phyloP scores from a whole-genome alignment of 768 basidiomycete genomes.

The Amanita pseudoporphyria region DNA sequence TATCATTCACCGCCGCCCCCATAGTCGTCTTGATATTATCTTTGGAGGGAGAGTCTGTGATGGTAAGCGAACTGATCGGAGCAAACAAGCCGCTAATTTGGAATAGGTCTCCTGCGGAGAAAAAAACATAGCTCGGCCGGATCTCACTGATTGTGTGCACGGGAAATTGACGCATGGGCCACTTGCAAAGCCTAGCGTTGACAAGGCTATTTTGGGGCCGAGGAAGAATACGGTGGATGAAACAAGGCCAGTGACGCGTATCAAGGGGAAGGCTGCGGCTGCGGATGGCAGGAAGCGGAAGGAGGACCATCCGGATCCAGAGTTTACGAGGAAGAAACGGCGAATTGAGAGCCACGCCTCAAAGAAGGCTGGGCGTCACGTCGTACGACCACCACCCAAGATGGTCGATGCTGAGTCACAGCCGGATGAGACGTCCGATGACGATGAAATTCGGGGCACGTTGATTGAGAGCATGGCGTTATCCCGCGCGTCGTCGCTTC shows the following conservation, averaged over 20 bases:
- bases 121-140: neutral
- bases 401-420: neutral
- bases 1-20: conserved; percentile 21
- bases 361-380: neutral
- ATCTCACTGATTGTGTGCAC: neutral
- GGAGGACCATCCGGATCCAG: conserved; percentile 11
- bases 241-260: neutral
- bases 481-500: conserved; percentile 61
- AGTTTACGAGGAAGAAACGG: conserved; percentile 17
- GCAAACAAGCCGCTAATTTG: neutral
- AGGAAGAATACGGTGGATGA: conserved; percentile 12
- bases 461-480: conserved; percentile 62
- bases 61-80: conserved; percentile 1
- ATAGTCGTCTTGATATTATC: conserved; percentile 9
- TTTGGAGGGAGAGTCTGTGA: neutral
- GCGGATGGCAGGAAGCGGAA: conserved; percentile 10
- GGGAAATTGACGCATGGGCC: neutral
- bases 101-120: neutral
- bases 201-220: conserved; percentile 4
- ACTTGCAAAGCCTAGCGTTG: conserved; percentile 7
- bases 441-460: conserved; percentile 50
- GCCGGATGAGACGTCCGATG: conserved; percentile 13
- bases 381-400: neutral
- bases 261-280: neutral
- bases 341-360: neutral